Evolutionary conservation across 176 grass and related monocot genomes (phyloP).

Genomic region (sorghum (Sorghum bicolor)): Sorghum_bicolor_NCBIv3 NC_012870.2:71469501-71470000

Average conservation of each 20-base stretch:
- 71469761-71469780: slow-evolving; percentile 68
- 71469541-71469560: slow-evolving; percentile 64
- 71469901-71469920: slow-evolving; percentile 60
- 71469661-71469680: slow-evolving; percentile 71
- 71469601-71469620: not conserved
- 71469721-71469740: slow-evolving; percentile 61
- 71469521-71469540: slow-evolving; percentile 72
- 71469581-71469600: slow-evolving; percentile 48
- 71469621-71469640: slow-evolving; percentile 61
- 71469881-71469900: slow-evolving; percentile 44
- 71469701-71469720: slow-evolving; percentile 85
- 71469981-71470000: slow-evolving; percentile 38
- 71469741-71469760: slow-evolving; percentile 62
- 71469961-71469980: not conserved
- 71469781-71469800: not conserved
- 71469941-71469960: slow-evolving; percentile 24
- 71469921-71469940: slow-evolving; percentile 62
- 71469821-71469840: slow-evolving; percentile 61
- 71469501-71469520: slow-evolving; percentile 48
- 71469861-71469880: slow-evolving; percentile 48
- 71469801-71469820: slow-evolving; percentile 39
- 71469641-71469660: slow-evolving; percentile 71
- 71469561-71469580: slow-evolving; percentile 52
- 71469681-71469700: slow-evolving; percentile 63
- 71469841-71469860: slow-evolving; percentile 64